A percentile compares a stretch with the other conserved stretches of the same genome.
These are phyloP conservation scores for Saccharomycopsis lassenensis DNA, from an alignment of 805 yeast genomes.

Conservation along the genomic window DNA sequence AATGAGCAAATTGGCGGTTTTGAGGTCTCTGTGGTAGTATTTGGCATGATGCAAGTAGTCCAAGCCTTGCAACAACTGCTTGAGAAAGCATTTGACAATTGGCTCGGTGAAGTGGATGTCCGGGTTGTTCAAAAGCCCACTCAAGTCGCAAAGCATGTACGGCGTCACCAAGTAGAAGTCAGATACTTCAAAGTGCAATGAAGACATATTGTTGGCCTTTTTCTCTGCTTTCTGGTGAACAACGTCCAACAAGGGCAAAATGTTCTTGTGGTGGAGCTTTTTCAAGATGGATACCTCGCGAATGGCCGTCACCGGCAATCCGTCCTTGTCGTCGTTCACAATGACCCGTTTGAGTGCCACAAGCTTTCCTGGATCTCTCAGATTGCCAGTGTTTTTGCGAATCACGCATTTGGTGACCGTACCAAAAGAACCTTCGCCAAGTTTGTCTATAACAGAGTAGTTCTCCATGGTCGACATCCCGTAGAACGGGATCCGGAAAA, in stretches of 20 bases:
- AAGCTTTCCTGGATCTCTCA: conserved; percentile 23
- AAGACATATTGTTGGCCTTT: neutral
- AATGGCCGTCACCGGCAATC: conserved; percentile 91
- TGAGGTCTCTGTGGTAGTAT: conserved; percentile 80
- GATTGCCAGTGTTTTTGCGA: neutral
- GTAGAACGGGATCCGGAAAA: conserved; percentile 13
- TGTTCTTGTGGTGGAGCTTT: conserved; percentile 54
- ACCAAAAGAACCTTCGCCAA: conserved; percentile 81
- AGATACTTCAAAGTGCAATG: conserved; percentile 7
- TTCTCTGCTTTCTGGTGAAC: conserved; percentile 25
- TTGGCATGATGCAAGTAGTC: conserved; percentile 57
- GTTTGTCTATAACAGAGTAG: conserved; percentile 29
- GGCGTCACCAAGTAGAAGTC: conserved; percentile 81
- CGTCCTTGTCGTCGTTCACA: conserved; percentile 34
- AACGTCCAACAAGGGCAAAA: conserved; percentile 73
- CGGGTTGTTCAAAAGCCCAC: conserved; percentile 82
- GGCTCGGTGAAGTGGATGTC: conserved; percentile 45
- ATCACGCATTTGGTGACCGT: conserved; percentile 69
- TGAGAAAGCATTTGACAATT: conserved; percentile 75
- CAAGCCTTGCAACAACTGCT: conserved; percentile 70
- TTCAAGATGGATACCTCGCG: conserved; percentile 83
- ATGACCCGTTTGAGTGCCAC: conserved; percentile 86
- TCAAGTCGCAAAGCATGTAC: conserved; percentile 88
- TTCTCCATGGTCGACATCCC: conserved; percentile 22
- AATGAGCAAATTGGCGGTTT: conserved; percentile 84